Evolutionary conservation across 2,329 filamentous ascomycete species (phyloP).

Genomic region (Penicillium thymicola): DNA sequence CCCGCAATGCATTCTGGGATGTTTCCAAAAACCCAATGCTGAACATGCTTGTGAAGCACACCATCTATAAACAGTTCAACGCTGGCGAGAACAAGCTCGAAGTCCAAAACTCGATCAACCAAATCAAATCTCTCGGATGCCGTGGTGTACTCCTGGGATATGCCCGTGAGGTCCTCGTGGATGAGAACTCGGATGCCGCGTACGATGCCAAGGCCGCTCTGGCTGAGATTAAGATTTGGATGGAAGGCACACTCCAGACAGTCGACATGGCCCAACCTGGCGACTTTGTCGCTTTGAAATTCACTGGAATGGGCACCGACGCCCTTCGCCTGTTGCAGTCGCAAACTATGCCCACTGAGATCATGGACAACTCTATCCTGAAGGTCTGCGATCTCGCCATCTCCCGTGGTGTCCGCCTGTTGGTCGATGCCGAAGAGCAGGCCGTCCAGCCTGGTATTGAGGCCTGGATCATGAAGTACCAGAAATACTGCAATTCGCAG

Average conservation of each 20-base stretch:
- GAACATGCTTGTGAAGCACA: slow-evolving; percentile 44
- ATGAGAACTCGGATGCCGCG: slow-evolving; percentile 30
- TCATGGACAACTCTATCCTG: slow-evolving; percentile 44
- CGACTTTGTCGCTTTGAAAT: slow-evolving; percentile 53
- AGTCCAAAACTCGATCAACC: slow-evolving; percentile 45
- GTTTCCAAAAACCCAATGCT: slow-evolving; percentile 50
- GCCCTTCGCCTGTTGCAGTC: slow-evolving; percentile 43
- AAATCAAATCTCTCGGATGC: slow-evolving; percentile 51
- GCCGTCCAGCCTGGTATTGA: slow-evolving; percentile 52
- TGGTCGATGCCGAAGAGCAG: slow-evolving; percentile 56
- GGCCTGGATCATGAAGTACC: slow-evolving; percentile 52
- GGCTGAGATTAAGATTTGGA: slow-evolving; percentile 45
- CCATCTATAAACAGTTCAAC: slow-evolving; percentile 58
- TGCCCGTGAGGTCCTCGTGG: slow-evolving; percentile 55
- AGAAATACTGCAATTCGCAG: slow-evolving; percentile 51
- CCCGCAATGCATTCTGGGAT: slow-evolving; percentile 45
- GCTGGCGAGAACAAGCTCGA: slow-evolving; percentile 51
- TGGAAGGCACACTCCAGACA: slow-evolving; percentile 52
- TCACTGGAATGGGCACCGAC: slow-evolving; percentile 49
- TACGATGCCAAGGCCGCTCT: slow-evolving; percentile 31
- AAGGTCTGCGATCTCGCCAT: slow-evolving; percentile 45
- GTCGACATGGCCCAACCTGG: slow-evolving; percentile 52
- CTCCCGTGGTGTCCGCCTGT: slow-evolving; percentile 44
- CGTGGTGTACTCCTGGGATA: slow-evolving; percentile 54
- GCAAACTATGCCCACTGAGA: slow-evolving; percentile 38